Conservation (phyloP, 2,329 filamentous ascomycete species). For the Acephala macrosclerotiorum region DNA sequence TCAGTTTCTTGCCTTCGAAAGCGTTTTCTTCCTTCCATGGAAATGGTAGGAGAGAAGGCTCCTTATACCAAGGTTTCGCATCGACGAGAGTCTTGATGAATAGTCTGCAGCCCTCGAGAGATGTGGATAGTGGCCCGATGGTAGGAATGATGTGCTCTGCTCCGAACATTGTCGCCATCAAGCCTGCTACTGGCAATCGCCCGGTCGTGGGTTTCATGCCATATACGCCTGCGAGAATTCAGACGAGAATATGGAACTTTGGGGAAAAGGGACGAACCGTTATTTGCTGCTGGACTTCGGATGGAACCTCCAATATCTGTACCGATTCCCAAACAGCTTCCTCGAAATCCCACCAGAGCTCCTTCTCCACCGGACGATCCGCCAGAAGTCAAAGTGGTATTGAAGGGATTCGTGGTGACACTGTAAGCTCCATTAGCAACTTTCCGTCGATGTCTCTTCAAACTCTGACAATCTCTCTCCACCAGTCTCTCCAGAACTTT, state of each 20-base stretch:
- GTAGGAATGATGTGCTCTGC: conserved; percentile 52
- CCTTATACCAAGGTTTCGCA: conserved; percentile 57
- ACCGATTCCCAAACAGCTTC: conserved; percentile 61
- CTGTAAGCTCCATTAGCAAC: conserved; percentile 40
- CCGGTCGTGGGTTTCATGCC: conserved; percentile 42
- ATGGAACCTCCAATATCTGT: conserved; percentile 61
- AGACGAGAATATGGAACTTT: neutral
- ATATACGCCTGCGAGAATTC: conserved; percentile 38
- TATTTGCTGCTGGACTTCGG: conserved; percentile 54
- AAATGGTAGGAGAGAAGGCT: conserved; percentile 59
- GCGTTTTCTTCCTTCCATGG: conserved; percentile 54
- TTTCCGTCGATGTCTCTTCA: neutral
- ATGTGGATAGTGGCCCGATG: conserved; percentile 62
- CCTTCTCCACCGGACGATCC: conserved; percentile 65
- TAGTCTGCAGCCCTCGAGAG: conserved; percentile 53
- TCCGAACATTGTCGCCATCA: conserved; percentile 34
- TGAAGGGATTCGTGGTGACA: conserved; percentile 61
- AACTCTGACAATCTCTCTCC: neutral
- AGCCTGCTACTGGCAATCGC: conserved; percentile 38
- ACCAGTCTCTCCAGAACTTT: neutral
- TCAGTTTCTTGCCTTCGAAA: conserved; percentile 54
- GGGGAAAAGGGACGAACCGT: conserved; percentile 43
- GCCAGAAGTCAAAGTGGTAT: conserved; percentile 56
- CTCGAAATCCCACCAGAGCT: conserved; percentile 58
- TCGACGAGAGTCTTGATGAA: conserved; percentile 51